phyloP scores from a whole-genome alignment of 495 filamentous ascomycete species.

The Saxophila tyrrhenica region DNA sequence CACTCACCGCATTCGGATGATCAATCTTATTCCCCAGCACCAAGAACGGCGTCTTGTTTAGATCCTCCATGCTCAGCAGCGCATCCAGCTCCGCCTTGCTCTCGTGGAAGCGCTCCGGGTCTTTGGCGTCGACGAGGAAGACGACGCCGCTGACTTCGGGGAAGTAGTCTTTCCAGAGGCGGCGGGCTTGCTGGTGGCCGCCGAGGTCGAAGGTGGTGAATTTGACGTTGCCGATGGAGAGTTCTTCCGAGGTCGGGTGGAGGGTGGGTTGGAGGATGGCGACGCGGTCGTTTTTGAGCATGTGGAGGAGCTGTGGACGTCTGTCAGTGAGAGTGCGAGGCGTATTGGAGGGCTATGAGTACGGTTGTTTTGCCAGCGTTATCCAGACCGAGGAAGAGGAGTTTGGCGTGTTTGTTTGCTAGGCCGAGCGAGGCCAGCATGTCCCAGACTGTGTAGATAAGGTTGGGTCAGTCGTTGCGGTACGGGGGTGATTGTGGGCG shows the following conservation, averaged over 20 bases:
- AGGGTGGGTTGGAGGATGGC: slow-evolving; percentile 68
- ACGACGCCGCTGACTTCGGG: slow-evolving; percentile 96
- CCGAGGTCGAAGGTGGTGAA: slow-evolving; percentile 98
- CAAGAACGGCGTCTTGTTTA: slow-evolving; percentile 82
- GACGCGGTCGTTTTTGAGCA: slow-evolving; percentile 87
- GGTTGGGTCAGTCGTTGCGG: background rate
- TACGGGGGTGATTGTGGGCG: background rate
- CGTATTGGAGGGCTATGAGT: slow-evolving; percentile 26
- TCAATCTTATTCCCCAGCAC: slow-evolving; percentile 98
- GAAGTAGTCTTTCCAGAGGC: slow-evolving; percentile 95
- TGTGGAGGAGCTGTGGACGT: slow-evolving; percentile 27
- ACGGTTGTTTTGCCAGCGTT: slow-evolving; percentile 94
- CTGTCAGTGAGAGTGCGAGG: slow-evolving; percentile 50
- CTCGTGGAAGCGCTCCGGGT: slow-evolving; percentile 84
- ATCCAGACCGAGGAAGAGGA: slow-evolving; percentile 87
- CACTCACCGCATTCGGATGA: slow-evolving; percentile 84
- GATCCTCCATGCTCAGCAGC: slow-evolving; percentile 84
- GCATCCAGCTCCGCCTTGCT: slow-evolving; percentile 94
- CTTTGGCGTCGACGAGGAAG: slow-evolving; percentile 95
- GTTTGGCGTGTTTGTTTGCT: slow-evolving; percentile 84
- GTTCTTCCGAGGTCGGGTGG: slow-evolving; percentile 74
- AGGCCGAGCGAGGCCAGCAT: slow-evolving; percentile 81
- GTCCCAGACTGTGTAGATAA: slow-evolving; percentile 65
- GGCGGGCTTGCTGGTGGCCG: slow-evolving; percentile 94
- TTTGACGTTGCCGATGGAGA: slow-evolving; percentile 70